phyloP scores from a whole-genome alignment of 768 basidiomycete species.

The Leucocoprinus leucothites region DNA sequence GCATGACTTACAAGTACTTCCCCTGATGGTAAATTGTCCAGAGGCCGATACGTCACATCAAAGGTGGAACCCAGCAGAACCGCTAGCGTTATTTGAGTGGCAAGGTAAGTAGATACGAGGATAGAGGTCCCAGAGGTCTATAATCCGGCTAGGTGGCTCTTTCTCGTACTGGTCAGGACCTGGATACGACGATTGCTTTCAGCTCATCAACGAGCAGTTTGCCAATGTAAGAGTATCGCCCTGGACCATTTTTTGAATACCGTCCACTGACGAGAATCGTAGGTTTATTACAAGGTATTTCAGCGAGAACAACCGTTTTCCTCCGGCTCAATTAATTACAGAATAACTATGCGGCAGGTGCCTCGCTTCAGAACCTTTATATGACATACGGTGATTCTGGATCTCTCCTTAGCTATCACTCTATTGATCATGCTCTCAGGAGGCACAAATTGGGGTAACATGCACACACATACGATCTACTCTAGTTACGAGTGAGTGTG shows the following conservation, averaged over 20 bases:
- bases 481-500: slow-evolving; percentile 33
- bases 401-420: background rate
- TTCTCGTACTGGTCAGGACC: slow-evolving; percentile 38
- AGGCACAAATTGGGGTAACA: slow-evolving; percentile 36
- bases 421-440: slow-evolving; percentile 15
- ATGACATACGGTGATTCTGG: slow-evolving; percentile 31
- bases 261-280: background rate
- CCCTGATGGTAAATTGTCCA: slow-evolving; percentile 4
- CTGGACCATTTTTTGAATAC: no score
- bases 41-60: slow-evolving; percentile 31
- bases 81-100: slow-evolving; percentile 35
- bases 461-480: slow-evolving; percentile 34
- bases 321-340: slow-evolving; percentile 8
- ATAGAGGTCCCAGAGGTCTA: background rate
- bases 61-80: slow-evolving; percentile 30
- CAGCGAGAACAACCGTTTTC: no score
- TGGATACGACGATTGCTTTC: slow-evolving; percentile 29
- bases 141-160: slow-evolving; percentile 24
- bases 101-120: slow-evolving; percentile 22
- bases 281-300: slow-evolving; percentile 8
- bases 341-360: slow-evolving; percentile 35
- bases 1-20: background rate
- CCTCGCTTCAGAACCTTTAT: slow-evolving; percentile 31
- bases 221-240: slow-evolving; percentile 25
- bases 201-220: slow-evolving; percentile 35